Percentiles rank a stretch among this genome's conserved stretches.
These are phyloP conservation scores for Spiraea crenata DNA, from an alignment of 331 rosid species.

Conservation along the genomic window DNA sequence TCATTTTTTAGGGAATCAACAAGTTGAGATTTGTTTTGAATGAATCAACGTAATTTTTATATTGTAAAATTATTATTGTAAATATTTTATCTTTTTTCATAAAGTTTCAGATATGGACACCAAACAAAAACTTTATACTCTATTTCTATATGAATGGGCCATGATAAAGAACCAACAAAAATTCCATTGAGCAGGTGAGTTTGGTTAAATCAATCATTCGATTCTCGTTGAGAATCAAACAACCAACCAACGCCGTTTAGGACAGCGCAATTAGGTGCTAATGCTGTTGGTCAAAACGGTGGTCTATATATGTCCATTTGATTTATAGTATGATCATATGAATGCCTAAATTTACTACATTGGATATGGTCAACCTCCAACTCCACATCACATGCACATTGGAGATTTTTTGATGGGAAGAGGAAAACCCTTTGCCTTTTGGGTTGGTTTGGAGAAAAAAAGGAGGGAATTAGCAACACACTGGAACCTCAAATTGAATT, in stretches of 20 bases:
- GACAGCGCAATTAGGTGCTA: conserved; percentile 27
- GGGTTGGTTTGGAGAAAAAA: conserved; percentile 41
- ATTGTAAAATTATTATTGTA: too few relatives aligned
- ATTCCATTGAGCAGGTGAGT: conserved; percentile 35
- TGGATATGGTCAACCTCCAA: conserved; percentile 31
- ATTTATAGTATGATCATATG: not conserved
- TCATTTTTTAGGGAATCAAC: too few relatives aligned
- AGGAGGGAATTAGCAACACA: conserved; percentile 21
- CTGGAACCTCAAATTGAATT: conserved; percentile 27
- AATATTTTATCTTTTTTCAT: too few relatives aligned
- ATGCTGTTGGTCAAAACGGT: conserved; percentile 18
- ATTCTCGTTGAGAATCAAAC: conserved; percentile 1
- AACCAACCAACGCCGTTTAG: conserved; percentile 3
- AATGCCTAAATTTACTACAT: not conserved
- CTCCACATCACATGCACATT: conserved; percentile 15
- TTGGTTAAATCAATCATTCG: conserved; percentile 32
- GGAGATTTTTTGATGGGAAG: conserved; percentile 32
- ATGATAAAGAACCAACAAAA: conserved; percentile 15
- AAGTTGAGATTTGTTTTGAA: too few relatives aligned
- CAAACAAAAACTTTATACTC: too few relatives aligned
- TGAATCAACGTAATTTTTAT: too few relatives aligned
- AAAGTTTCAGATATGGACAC: too few relatives aligned
- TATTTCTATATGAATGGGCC: not conserved
- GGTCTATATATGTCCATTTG: not conserved
- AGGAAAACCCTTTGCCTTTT: conserved; percentile 9